Evolutionary conservation across 2,329 filamentous ascomycete genomes (phyloP).

Genomic region (Diplodia scrobiculata): DNA sequence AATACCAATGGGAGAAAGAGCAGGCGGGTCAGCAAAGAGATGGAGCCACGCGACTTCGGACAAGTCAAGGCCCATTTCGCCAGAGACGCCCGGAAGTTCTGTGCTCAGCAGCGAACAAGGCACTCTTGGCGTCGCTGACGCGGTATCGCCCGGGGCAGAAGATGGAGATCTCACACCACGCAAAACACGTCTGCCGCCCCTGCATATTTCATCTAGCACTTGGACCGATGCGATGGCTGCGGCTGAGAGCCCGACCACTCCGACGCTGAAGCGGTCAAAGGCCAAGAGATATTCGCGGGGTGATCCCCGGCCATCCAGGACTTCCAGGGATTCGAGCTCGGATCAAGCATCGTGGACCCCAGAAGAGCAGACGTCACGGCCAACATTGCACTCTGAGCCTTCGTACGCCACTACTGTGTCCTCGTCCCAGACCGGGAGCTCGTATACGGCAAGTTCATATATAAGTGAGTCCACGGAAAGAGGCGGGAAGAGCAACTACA

Average conservation of each 20-base stretch:
- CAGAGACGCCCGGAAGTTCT: constrained; percentile 41
- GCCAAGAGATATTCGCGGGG: constrained; percentile 45
- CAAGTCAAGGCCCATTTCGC: constrained; percentile 34
- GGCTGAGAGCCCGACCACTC: constrained; percentile 39
- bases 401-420: constrained; percentile 35
- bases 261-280: constrained; percentile 43
- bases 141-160: background rate
- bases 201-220: constrained; percentile 38
- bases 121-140: constrained; percentile 10
- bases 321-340: constrained; percentile 41
- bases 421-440: constrained; percentile 37
- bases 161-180: constrained; percentile 17
- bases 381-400: constrained; percentile 30
- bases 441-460: constrained; percentile 29
- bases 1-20: constrained; percentile 63
- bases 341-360: constrained; percentile 13
- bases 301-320: constrained; percentile 36
- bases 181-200: constrained; percentile 21
- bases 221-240: constrained; percentile 43
- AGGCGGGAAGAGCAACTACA: constrained; percentile 46
- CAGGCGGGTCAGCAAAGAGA: constrained; percentile 50
- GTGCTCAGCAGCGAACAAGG: constrained; percentile 41
- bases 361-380: constrained; percentile 20
- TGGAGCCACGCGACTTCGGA: constrained; percentile 48
- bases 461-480: constrained; percentile 5